Base-by-base conservation (phyloP, 2,329 filamentous ascomycete species). In the Claviceps sp. region DNA sequence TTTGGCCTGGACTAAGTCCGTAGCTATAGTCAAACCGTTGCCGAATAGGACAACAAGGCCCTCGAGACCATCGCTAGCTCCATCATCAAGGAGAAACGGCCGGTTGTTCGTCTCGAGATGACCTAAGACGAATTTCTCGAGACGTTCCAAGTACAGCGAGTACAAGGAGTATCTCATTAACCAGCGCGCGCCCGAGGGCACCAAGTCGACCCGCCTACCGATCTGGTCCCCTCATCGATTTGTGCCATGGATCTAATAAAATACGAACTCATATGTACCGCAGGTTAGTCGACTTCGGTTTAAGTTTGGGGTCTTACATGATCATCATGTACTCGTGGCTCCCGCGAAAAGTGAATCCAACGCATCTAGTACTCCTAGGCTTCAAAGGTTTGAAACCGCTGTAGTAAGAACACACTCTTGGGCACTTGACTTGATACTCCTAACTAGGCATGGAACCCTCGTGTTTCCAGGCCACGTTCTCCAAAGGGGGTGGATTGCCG, bases 81-180 rank as follows among this genome's bases (percentile, higher is more conserved):
- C 64, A 89, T 93, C 57, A 87, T 95, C 69, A 96, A 96, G 76
- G 90, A 96, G 71, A 95, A 94, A 76, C 91, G 97, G 70, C 83
- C 83, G 49, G 97, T 97, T 66, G 86, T 96, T 74, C 83, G 93
- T 54, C 74, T 97, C 47, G 85, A 85, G 57, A 79, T 96, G 64
- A 86, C 86, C 58, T 96, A 97, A 71, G 86, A 91, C 51, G 84
- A 97, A 59, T 77, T 97, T 48, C 79, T 93, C 50, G 88, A 95
- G 66, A 95, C 97, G 69, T 97, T 97, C n/a, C 75, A 81, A 83
- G 61, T 94, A 95, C 77, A 96, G 93, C 78, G 93, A 93, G 68
- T 97, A 95, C 76, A 97, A 98, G 79, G 83, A 95, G 66, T 88
- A 96, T 68, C 95, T 97, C 68, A 97, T 98, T 72, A 85, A 67